Evolutionary conservation across 805 yeast genomes (phyloP).

Genomic region (Candida glaebosa): DNA sequence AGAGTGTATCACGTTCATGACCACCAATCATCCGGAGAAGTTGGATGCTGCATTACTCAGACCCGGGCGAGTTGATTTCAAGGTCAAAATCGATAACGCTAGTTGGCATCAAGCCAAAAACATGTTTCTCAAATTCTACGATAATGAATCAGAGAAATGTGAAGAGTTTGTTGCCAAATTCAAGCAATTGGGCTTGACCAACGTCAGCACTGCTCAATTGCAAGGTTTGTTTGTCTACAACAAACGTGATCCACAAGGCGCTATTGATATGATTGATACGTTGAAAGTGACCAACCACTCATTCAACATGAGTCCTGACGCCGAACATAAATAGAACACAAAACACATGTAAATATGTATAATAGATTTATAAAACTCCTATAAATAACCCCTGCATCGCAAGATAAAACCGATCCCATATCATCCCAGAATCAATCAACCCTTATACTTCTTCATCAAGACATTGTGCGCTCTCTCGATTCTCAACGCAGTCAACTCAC

Average conservation of each 20-base stretch:
- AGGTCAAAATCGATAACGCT: conserved; percentile 84
- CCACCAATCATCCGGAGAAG: conserved; percentile 94
- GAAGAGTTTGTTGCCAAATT: conserved; percentile 48
- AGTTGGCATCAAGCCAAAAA: conserved; percentile 69
- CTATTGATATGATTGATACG: conserved; percentile 60
- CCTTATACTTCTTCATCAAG: conserved; percentile 34
- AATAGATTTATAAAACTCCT: too few species aligned
- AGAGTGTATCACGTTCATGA: conserved; percentile 95
- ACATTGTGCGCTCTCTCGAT: conserved; percentile 32
- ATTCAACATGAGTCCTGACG: conserved; percentile 10
- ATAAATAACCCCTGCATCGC: not conserved
- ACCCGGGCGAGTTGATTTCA: conserved; percentile 92
- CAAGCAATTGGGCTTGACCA: conserved; percentile 40
- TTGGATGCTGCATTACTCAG: conserved; percentile 90
- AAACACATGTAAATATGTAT: conserved; percentile 10
- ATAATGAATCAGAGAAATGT: conserved; percentile 51
- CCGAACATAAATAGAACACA: not conserved
- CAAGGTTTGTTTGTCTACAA: conserved; percentile 95
- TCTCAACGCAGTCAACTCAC: conserved; percentile 34
- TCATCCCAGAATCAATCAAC: conserved; percentile 14
- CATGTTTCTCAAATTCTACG: conserved; percentile 90
- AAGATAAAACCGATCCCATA: too few species aligned
- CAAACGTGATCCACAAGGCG: conserved; percentile 76
- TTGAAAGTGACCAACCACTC: conserved; percentile 29
- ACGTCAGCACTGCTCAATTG: conserved; percentile 85